phyloP scores from a whole-genome alignment of 2,329 filamentous ascomycete genomes.

The Hypoxylon rubiginosum region DNA sequence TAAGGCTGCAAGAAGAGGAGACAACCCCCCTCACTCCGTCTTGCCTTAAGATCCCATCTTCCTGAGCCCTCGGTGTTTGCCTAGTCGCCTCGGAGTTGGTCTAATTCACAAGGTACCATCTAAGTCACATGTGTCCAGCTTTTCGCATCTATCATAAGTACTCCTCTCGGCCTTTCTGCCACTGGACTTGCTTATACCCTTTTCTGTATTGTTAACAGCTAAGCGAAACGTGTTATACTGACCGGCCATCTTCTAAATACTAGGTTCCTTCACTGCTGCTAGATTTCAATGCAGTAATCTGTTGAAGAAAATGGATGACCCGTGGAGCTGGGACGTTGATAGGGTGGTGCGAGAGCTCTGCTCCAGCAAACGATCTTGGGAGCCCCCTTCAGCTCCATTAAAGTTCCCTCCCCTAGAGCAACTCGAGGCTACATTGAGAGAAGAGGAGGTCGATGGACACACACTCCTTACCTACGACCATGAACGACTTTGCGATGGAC shows the following conservation, averaged over 20 bases:
- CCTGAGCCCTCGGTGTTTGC: not conserved
- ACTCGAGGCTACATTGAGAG: conserved; percentile 69
- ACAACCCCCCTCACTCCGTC: not conserved
- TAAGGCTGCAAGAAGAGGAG: not conserved
- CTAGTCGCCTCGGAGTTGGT: not conserved
- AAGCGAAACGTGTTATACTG: not conserved
- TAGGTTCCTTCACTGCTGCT: not conserved
- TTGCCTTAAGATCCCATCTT: not conserved
- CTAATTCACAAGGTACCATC: not conserved
- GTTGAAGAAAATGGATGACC: conserved; percentile 64
- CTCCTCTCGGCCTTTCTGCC: not conserved
- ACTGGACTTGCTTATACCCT: not conserved
- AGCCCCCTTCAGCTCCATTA: conserved; percentile 50
- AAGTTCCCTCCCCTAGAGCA: conserved; percentile 64
- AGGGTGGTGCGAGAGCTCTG: conserved; percentile 77
- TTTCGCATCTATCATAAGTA: not conserved
- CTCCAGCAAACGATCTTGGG: conserved; percentile 64
- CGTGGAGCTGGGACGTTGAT: conserved; percentile 79
- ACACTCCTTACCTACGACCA: conserved; percentile 71
- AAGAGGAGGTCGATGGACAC: conserved; percentile 75
- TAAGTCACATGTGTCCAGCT: not conserved
- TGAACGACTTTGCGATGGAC: conserved; percentile 63
- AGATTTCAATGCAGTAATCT: conserved; percentile 19
- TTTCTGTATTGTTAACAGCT: not conserved
- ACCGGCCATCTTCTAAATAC: not conserved